Conservation (phyloP, 257 asterid species). For the Jaltomata sinuosa region DNA sequence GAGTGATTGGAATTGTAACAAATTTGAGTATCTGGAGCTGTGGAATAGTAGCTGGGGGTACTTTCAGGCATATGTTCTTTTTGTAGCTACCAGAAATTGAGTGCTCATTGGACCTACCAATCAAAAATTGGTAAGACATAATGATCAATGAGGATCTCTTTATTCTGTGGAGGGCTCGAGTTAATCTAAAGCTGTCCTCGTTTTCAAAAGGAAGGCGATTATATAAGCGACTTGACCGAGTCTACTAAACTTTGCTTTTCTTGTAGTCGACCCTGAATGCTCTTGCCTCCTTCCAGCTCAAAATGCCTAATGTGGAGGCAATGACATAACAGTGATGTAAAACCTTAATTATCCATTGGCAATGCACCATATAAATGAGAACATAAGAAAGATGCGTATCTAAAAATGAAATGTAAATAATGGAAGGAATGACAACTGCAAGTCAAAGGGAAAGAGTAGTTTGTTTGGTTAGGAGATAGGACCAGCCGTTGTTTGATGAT, state of each 20-base stretch:
- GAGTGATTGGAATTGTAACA: background rate
- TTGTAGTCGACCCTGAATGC: background rate
- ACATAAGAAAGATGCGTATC: background rate
- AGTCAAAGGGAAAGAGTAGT: slow-evolving; percentile 4
- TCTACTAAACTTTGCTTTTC: background rate
- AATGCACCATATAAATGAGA: background rate
- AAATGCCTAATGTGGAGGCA: background rate
- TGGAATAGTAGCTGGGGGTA: background rate
- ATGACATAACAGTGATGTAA: background rate
- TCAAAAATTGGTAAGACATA: background rate
- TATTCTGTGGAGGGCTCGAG: background rate
- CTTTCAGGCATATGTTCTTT: background rate
- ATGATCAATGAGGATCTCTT: background rate
- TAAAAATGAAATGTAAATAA: background rate
- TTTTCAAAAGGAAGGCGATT: background rate
- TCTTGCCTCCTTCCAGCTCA: background rate
- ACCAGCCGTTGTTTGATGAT: slow-evolving; percentile 5
- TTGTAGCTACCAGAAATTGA: background rate
- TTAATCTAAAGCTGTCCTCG: background rate
- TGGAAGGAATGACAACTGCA: slow-evolving; percentile 6
- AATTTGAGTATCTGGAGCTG: background rate
- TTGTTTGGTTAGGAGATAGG: slow-evolving; percentile 6
- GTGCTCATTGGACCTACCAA: background rate
- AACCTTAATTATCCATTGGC: background rate
- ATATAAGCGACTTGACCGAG: background rate